Percentiles rank a stretch among this genome's conserved stretches.
Evolutionary conservation across 441 rosid genomes (phyloP).

Genomic region (Flueggea neowawraea): DNA sequence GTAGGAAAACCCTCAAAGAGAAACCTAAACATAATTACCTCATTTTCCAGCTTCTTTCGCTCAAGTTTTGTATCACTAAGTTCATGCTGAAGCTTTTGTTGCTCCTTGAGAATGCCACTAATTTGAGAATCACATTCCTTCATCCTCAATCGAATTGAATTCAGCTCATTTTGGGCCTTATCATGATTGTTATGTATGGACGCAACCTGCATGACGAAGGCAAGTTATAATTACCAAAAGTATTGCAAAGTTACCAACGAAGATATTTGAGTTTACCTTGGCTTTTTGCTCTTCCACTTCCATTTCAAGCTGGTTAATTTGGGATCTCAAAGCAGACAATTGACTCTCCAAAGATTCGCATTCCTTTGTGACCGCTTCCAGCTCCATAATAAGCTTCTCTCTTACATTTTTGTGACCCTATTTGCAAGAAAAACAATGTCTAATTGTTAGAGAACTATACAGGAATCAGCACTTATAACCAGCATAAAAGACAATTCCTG

Average conservation of each 20-base stretch:
- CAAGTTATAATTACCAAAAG: slow-evolving; percentile 16
- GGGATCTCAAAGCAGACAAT: slow-evolving; percentile 53
- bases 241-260: slow-evolving; percentile 7
- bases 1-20: background rate
- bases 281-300: slow-evolving; percentile 74
- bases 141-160: slow-evolving; percentile 71
- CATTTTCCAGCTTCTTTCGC: slow-evolving; percentile 95
- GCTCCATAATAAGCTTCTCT: slow-evolving; percentile 90
- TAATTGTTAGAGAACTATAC: slow-evolving; percentile 8
- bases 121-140: slow-evolving; percentile 95
- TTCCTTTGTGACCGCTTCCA: slow-evolving; percentile 80
- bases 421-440: slow-evolving; percentile 19
- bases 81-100: slow-evolving; percentile 67
- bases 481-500: background rate
- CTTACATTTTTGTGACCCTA: slow-evolving; percentile 82
- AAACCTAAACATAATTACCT: slow-evolving; percentile 44
- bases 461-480: background rate
- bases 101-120: slow-evolving; percentile 62
- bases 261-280: slow-evolving; percentile 49
- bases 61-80: slow-evolving; percentile 81
- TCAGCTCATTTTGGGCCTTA: slow-evolving; percentile 67
- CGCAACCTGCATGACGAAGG: slow-evolving; percentile 52
- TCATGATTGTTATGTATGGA: slow-evolving; percentile 54
- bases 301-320: slow-evolving; percentile 51
- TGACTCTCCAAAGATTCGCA: slow-evolving; percentile 78